Evolutionary conservation across 257 asterid genomes (phyloP).

Genomic region (Ballota nigra): DNA sequence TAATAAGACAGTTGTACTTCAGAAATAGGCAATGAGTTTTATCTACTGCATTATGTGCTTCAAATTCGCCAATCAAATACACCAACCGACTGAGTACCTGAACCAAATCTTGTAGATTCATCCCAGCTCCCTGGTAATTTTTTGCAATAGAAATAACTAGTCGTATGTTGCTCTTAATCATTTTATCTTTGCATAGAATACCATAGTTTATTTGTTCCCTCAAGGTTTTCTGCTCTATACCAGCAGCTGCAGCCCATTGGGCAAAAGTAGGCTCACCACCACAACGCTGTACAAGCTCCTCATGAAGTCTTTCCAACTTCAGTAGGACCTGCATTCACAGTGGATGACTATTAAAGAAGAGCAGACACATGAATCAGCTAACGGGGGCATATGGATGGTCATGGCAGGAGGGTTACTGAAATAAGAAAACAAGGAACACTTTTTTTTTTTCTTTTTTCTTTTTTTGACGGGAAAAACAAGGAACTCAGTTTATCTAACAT

Average conservation of each 20-base stretch:
- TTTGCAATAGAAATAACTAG: conserved; percentile 95
- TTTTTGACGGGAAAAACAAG: conserved; percentile 5
- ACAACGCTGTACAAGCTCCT: conserved; percentile 59
- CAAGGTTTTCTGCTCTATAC: conserved; percentile 75
- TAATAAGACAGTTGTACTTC: neutral
- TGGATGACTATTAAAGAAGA: conserved; percentile 7
- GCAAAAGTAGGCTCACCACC: conserved; percentile 63
- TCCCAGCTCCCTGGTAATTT: conserved; percentile 86
- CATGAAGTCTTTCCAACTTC: conserved; percentile 75
- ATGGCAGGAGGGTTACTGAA: neutral
- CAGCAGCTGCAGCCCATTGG: conserved; percentile 97
- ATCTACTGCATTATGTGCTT: conserved; percentile 2
- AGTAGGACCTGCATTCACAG: conserved; percentile 59
- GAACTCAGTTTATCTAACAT: neutral
- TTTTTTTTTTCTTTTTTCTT: neutral
- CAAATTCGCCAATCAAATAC: conserved; percentile 2
- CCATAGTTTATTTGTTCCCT: conserved; percentile 77
- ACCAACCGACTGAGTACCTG: conserved; percentile 69
- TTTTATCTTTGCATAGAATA: conserved; percentile 71
- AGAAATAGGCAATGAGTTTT: conserved; percentile 9
- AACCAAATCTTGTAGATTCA: conserved; percentile 95
- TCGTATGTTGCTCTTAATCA: conserved; percentile 89
- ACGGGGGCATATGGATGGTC: neutral
- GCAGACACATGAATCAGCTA: neutral
- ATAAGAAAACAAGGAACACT: neutral